Evolutionary conservation across 352 stramenopile genomes (phyloP).

Genomic region (Pythium vanterpoolii): DNA sequence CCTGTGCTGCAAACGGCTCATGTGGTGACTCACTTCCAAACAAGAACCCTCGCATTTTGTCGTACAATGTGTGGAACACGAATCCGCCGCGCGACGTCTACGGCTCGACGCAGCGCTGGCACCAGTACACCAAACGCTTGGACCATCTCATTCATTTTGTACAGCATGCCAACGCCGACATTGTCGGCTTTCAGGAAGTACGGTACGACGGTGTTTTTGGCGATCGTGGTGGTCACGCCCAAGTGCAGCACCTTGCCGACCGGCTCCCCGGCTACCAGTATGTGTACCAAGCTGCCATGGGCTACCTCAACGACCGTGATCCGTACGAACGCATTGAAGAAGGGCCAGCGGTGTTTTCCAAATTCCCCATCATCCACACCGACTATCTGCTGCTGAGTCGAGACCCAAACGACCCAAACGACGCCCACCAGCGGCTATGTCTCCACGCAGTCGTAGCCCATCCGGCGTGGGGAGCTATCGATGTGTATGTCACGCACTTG

Average conservation of each 20-base stretch:
- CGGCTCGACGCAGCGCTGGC: constrained; percentile 46
- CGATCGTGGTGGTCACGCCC: constrained; percentile 50
- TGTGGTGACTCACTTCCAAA: neutral
- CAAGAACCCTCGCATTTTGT: constrained; percentile 57
- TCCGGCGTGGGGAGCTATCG: constrained; percentile 58
- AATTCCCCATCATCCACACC: constrained; percentile 70
- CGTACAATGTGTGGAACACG: constrained; percentile 90
- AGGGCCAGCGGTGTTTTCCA: constrained; percentile 78
- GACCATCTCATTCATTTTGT: constrained; percentile 71
- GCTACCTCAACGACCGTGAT: constrained; percentile 56
- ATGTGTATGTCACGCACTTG: constrained; percentile 87
- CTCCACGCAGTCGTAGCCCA: constrained; percentile 74
- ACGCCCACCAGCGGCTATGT: constrained; percentile 81
- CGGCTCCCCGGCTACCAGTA: constrained; percentile 74
- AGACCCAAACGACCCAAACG: constrained; percentile 78
- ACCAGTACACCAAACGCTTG: constrained; percentile 74
- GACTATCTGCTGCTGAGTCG: constrained; percentile 81
- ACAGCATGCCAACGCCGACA: constrained; percentile 40
- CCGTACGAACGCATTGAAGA: constrained; percentile 83
- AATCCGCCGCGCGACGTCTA: constrained; percentile 77
- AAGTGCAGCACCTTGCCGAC: constrained; percentile 70
- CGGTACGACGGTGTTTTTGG: constrained; percentile 82
- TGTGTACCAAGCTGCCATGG: constrained; percentile 87
- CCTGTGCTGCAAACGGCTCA: neutral
- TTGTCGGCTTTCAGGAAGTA: constrained; percentile 88